Evolutionary conservation across 2,329 filamentous ascomycete species (phyloP), one percentile per base, ranked within the genome.

Genomic region (Gaeumannomyces sp.): DNA sequence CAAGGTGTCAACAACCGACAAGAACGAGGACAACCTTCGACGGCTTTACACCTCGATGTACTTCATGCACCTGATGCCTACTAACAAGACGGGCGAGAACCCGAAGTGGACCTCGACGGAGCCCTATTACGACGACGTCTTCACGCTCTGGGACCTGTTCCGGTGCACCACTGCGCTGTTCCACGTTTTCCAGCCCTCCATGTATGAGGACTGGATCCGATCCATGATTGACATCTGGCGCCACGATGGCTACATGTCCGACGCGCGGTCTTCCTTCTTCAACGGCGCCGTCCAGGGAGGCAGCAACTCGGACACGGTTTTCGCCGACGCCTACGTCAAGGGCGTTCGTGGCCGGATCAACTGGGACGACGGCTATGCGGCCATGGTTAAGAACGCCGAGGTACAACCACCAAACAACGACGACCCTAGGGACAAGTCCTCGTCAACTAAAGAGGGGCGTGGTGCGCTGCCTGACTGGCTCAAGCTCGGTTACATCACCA

Each of bases 281-380:
- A 91, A 90, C 67, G 89, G 89, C 13, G 83, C 85, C 22, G 84
- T 85, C 0, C 89, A 91, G 72, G 89, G 87, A 14, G 89, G 89
- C 10, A 88, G 84, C 16, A 91, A 91, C 70, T 83, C 85, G 4
- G 89, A 92, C 72, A 91, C 89, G 65, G 83, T 92, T 4, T 82
- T 92, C 22, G 89, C 89, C 2, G 89, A 92, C 70, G 89, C 89
- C 0, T 91, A 85, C 67, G 81, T 90, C 35, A 91, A 91, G 72
- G 87, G 87, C 0, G 81, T 91, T 3, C 78, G 81, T 16, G 87
- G 85, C 5, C 76, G 76, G 4, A 77, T 92, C 59, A 78, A 91
- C 73, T 92, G 89, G 89, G 75, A 79, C 3, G 83, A 85, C 64
- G 87, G 81, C 4, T 88, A 85, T 69, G 75, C 78, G 6, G 85